Base-by-base conservation (phyloP, 2,329 filamentous ascomycete genomes). In the Cercospora zeina region DNA sequence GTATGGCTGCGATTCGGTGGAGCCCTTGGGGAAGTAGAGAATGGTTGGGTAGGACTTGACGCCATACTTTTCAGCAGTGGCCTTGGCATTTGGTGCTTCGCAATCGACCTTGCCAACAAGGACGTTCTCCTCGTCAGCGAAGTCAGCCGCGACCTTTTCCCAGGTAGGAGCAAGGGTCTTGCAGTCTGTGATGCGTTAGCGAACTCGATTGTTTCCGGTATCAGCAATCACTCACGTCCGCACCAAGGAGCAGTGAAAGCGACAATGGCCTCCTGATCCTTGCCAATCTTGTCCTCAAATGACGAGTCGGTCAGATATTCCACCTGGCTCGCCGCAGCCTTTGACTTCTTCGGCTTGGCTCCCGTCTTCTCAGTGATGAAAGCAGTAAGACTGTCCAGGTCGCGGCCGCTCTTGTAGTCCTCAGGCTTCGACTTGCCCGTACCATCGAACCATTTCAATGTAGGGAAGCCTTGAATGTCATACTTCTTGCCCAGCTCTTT, bases 181-280 rank as follows among this genome's bases (percentile, higher is more conserved):
- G 90, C 95, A 99, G 85, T 99, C 95, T 97, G 75, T 49, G 33
- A 56, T 51, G 14, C 37, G 54, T 63, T 13, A 61, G 56, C 53
- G 62, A 36, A 42, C 31, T 30, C 33, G 21, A 10, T 33, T 19
- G 42, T 57, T 24, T 47, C 13, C 1, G 31, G n/a, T 3, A 62
- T 54, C n/a, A 24, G 21, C 3, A 11, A 16, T 5, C 69, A 89
- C 92, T 79, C 86, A 97, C 95, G 93, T 77, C 93, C 93, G 79
- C 95, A 99, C 95, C 93, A 97, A 58, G 95, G 93, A 58, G 95
- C 93, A 70, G 96, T 99, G 78, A 99, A 99, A 50, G 96, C 93
- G 75, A 99, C 93, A 59, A 99, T 78, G 19, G 96, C 91, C 77
- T 96, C 83, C 84, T 96, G 92, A 67, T 96, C 90, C 56, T 87